Evolutionary conservation across 2,329 filamentous ascomycete species (phyloP).

Genomic region (Neobulgaria alba): DNA sequence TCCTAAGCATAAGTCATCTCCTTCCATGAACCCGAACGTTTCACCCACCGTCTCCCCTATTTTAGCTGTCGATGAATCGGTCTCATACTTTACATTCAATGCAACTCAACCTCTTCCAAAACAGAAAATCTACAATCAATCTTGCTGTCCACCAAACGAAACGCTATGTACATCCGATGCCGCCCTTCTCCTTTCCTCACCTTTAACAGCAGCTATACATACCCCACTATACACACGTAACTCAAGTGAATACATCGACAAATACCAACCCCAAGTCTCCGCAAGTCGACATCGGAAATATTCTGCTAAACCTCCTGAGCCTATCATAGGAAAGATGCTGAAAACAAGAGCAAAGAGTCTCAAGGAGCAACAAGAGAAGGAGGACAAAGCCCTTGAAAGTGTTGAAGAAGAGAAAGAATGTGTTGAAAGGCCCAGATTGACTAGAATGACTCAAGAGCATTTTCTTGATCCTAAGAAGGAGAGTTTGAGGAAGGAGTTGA

Average conservation of each 20-base stretch:
- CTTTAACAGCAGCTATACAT: no score
- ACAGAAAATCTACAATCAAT: no score
- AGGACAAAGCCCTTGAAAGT: no score
- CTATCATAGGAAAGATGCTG: conserved; percentile 19
- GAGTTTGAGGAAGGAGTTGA: conserved; percentile 19
- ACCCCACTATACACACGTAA: no score
- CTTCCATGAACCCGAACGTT: no score
- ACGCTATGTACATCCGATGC: no score
- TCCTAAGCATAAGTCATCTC: neutral
- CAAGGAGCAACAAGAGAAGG: neutral
- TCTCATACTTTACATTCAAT: no score
- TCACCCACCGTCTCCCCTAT: no score
- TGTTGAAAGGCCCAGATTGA: conserved; percentile 1
- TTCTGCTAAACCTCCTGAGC: conserved; percentile 13
- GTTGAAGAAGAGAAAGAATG: conserved; percentile 5
- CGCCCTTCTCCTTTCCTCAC: no score
- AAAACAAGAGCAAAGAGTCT: conserved; percentile 10
- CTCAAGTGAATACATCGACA: conserved; percentile 17
- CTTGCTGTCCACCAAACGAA: no score
- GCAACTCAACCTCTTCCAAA: no score
- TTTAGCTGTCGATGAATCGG: no score
- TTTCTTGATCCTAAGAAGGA: conserved; percentile 9
- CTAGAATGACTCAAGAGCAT: conserved; percentile 1
- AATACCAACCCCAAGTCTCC: conserved; percentile 11
- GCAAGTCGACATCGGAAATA: conserved; percentile 6